Evolutionary conservation across 495 filamentous ascomycete genomes (phyloP), one percentile per base, ranked within the genome.

Genomic region (Hypoxylon fuscum): DNA sequence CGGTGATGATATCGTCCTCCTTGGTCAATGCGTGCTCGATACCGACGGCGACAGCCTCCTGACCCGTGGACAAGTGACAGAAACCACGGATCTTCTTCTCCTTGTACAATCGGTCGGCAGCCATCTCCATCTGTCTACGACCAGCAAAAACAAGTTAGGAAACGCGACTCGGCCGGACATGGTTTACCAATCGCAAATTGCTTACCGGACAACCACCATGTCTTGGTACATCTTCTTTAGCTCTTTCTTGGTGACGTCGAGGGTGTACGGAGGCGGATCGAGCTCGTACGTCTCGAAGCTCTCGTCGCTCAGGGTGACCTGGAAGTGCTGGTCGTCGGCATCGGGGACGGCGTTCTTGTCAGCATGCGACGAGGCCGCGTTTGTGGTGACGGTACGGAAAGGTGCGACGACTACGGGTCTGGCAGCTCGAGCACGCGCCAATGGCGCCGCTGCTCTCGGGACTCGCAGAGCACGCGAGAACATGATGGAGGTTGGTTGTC

Each of bases 31-130:
- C 93, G 75, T 97, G 92, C 81, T 98, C 95, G 72, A 98, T 97
- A 74, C 95, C 95, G 59, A 91, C 88, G 45, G 96, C 92, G 56
- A 98, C 96, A 55, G 95, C 95, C 83, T 98, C 95, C 82, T 98
- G 95, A 58, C 95, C 95, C 37, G 90, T 95, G 34, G 95, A 98
- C 76, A 98, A 79, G 82, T 98, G 95, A 81, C 94, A 98, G 91
- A 98, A 98, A 80, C 94, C 94, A 58, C 94, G 90, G 73, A 98
- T 97, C 85, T 97, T 96, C 87, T 98, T 98, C 83, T 97, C 92
- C 80, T 98, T 98, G 88, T 98, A 98, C 53, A 98, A 84, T 70
- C 92, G 86, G 71, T 98, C 94, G 79, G 94, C 91, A 63, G 93
- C 93, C 95, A 98, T 96, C 76, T 98, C 95, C 95, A 98, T 96